Evolutionary conservation across 305 asterid genomes (phyloP), one percentile per base, ranked within the genome.

Genomic region (Plantago coronopus): DNA sequence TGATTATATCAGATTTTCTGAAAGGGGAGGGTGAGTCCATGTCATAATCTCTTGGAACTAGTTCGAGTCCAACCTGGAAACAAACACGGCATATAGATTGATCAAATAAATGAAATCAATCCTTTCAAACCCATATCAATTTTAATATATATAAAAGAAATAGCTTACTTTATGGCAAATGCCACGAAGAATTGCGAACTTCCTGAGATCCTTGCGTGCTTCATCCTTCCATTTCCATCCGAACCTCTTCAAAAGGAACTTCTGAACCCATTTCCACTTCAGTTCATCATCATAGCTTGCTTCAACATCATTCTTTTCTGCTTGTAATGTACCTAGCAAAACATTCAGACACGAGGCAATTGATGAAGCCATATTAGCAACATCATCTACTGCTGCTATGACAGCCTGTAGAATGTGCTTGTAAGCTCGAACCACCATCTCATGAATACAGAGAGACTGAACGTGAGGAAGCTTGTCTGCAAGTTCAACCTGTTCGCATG

Each of bases 391-490:
- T 48, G 87, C 86, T 20, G 95, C 85, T 54, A 88, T 67, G 67
- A 83, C 90, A 43, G 95, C 96, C 69, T 80, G 93, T 78, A 88
- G 68, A 66, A 88, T 76, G 71, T 86, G 96, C 67, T 88, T 86
- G 77, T 78, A 88, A 66, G 96, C 95, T 72, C 96, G 83, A 81
- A 88, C 93, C 73, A 88, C 79, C 96, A 88, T 88, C 80, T 88
- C 96, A 48, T 88, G 96, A 56, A 83, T 74, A 68, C 96, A 88
- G 65, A 88, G 93, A 70, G 96, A 88, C 80, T 82, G 96, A 53
- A 88, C 96, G 69, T 86, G 96, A 57, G 95, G 95, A 46, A 85
- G 93, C 81, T 81, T 88, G 74, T 86, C 90, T 20, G 95, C 81
- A 71, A 85, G 96, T 82, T 88, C 90, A 64, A 88, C 95, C 96